Evolutionary conservation across 73 alveolate species (phyloP).

Genomic region (Paramecium pentaurelia): DNA sequence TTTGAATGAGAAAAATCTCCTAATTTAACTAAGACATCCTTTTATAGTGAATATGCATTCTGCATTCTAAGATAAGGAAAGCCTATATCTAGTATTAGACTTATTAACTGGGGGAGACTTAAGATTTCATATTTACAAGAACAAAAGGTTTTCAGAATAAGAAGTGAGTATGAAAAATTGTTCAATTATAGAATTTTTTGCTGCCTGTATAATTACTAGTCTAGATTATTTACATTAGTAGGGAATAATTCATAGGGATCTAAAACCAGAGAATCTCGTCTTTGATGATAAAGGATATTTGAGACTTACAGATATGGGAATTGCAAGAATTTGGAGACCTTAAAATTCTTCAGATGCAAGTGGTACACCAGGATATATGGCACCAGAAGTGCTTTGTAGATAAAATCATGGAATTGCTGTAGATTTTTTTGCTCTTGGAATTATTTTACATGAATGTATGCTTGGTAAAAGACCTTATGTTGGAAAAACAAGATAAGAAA

Average conservation of each 20-base stretch:
- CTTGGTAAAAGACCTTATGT: slow-evolving; percentile 74
- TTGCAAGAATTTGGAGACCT: slow-evolving; percentile 85
- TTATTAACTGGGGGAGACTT: slow-evolving; percentile 93
- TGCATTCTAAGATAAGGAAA: slow-evolving; percentile 93
- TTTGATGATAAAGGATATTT: slow-evolving; percentile 88
- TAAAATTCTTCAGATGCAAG: slow-evolving; percentile 91
- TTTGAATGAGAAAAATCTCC: slow-evolving; percentile 20
- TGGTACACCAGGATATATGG: slow-evolving; percentile 88
- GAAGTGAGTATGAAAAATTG: slow-evolving; percentile 62
- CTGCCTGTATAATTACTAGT: slow-evolving; percentile 87
- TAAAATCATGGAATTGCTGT: slow-evolving; percentile 79
- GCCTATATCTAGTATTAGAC: slow-evolving; percentile 88
- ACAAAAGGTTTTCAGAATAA: slow-evolving; percentile 87
- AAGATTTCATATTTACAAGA: slow-evolving; percentile 81
- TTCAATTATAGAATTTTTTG: slow-evolving; percentile 68
- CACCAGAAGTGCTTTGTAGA: slow-evolving; percentile 86
- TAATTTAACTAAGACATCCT: background rate
- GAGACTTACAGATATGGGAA: slow-evolving; percentile 93
- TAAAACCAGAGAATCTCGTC: slow-evolving; percentile 96
- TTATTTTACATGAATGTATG: slow-evolving; percentile 82
- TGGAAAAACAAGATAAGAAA: slow-evolving; percentile 88
- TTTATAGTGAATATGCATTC: slow-evolving; percentile 77
- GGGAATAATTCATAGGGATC: slow-evolving; percentile 93
- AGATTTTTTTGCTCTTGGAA: slow-evolving; percentile 79
- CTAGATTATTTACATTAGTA: slow-evolving; percentile 91